phyloP scores from a whole-genome alignment of 441 rosid genomes.

The Croton laevigatus region DNA sequence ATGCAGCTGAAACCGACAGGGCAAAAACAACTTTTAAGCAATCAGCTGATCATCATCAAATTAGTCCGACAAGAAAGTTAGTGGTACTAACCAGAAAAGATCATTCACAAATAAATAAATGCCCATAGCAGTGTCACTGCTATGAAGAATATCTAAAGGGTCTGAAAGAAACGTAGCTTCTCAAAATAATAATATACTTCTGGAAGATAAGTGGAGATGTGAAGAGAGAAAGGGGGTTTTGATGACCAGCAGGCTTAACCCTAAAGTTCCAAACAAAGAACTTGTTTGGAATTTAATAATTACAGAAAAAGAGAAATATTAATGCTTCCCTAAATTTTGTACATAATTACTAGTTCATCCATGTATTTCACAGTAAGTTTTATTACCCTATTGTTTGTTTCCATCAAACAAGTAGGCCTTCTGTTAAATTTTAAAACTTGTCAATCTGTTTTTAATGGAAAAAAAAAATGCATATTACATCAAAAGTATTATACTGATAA shows the following conservation, averaged over 20 bases:
- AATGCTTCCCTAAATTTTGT: no score
- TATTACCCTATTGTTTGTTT: no score
- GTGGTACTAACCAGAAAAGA: neutral
- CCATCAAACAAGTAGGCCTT: no score
- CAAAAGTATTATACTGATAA: no score
- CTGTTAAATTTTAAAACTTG: no score
- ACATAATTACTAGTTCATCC: no score
- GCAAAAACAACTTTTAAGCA: neutral
- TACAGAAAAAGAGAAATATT: neutral
- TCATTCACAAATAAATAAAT: neutral
- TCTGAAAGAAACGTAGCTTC: neutral
- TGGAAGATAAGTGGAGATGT: neutral
- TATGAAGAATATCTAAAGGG: neutral
- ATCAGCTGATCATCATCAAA: neutral
- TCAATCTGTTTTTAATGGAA: no score
- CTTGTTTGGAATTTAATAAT: neutral
- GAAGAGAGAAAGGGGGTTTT: neutral
- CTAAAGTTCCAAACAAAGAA: neutral
- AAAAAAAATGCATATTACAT: no score
- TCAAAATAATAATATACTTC: neutral
- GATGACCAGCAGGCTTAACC: neutral
- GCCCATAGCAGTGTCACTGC: neutral
- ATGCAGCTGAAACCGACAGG: neutral
- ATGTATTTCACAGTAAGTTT: no score
- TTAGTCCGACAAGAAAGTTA: neutral